These are phyloP conservation scores for Coelastrella sp. DNA, from an alignment of 139 green algal species.

Conservation along the genomic window DNA sequence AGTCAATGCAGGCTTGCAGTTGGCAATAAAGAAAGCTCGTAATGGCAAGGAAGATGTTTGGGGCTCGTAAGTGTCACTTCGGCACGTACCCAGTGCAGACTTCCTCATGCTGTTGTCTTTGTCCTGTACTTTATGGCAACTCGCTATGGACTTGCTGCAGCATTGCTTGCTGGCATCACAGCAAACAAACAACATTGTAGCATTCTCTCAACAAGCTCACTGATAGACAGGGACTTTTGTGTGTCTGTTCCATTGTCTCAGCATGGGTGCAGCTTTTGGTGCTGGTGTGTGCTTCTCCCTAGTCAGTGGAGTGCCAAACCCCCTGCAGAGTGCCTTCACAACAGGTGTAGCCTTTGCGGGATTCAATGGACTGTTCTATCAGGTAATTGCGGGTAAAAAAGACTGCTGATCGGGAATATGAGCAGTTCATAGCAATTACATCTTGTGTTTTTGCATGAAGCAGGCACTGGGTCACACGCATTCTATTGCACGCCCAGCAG, in stretches of 20 bases:
- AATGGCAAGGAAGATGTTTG: slow-evolving; percentile 85
- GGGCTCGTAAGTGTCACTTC: slow-evolving; percentile 64
- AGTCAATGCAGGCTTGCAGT: slow-evolving; percentile 82
- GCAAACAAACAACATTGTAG: too few relatives aligned
- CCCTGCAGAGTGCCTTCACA: slow-evolving; percentile 41
- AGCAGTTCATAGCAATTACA: too few relatives aligned
- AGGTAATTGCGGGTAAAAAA: too few relatives aligned
- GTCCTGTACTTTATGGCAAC: too few relatives aligned
- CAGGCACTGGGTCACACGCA: too few relatives aligned
- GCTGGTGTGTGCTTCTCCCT: slow-evolving; percentile 84
- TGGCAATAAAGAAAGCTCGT: slow-evolving; percentile 79
- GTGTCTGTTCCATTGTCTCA: slow-evolving; percentile 51
- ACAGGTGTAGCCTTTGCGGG: slow-evolving; percentile 78
- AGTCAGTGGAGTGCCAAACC: slow-evolving; percentile 68
- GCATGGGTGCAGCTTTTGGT: slow-evolving; percentile 85
- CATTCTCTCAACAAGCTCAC: not conserved
- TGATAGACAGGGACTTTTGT: not conserved
- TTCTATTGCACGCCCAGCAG: too few relatives aligned
- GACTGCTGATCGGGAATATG: too few relatives aligned
- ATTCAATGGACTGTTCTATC: slow-evolving; percentile 89
- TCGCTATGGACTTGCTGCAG: too few relatives aligned
- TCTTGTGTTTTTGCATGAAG: too few relatives aligned
- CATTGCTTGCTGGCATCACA: too few relatives aligned
- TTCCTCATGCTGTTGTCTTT: too few relatives aligned
- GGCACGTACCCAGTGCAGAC: too few relatives aligned